Evolutionary conservation across 768 basidiomycete species (phyloP), one percentile per base, ranked within the genome.

Genomic region (Tricholomella constricta): DNA sequence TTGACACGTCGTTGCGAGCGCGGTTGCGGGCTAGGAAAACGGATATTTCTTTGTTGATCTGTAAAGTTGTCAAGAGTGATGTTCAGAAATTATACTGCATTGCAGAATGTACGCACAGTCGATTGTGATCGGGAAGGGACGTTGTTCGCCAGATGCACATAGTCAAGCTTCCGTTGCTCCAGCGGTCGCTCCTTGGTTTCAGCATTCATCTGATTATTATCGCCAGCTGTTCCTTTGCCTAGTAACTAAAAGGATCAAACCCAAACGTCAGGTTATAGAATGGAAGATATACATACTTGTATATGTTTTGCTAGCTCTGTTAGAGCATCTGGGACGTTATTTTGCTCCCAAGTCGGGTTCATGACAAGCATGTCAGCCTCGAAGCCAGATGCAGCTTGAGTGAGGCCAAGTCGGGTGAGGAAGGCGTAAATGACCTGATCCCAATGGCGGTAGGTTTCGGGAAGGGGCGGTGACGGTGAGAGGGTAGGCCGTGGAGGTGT

Each of bases 21-120:
- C 88, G 79, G 46, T 85, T 91, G 44, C 77, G 73, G 0, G 88
- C 86, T 1, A 93, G 78, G 51, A 92, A 86, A 38, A 72, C 65
- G 2, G 91, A 88, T 26, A 93, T 86, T 6, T 82, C 81, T 65
- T 81, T 87, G 52, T 79, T 91, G 27, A 85, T 74, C 91, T 88
- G 58, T n/a, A 29, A 23, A 26, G 15, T n/a, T n/a, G 19, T 34
- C 31, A 57, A 6, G 35, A 42, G 55, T 41, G 51, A 38, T n/a
- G 29, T 35, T 15, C n/a, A n/a, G 26, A 19, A 11, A 27, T 32
- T 25, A n/a, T 31, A 10, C 10, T 9, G n/a, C 22, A 27, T 52
- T 11, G 48, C 51, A 4, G 17, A n/a, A 11, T 22, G 6, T 2
- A 73, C 82, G 69, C 59, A 90, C 89, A 50, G 81, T 78, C 37